Evolutionary conservation across 169 alveolate species (phyloP).

Genomic region (Cryptosporidium meleagridis): DNA sequence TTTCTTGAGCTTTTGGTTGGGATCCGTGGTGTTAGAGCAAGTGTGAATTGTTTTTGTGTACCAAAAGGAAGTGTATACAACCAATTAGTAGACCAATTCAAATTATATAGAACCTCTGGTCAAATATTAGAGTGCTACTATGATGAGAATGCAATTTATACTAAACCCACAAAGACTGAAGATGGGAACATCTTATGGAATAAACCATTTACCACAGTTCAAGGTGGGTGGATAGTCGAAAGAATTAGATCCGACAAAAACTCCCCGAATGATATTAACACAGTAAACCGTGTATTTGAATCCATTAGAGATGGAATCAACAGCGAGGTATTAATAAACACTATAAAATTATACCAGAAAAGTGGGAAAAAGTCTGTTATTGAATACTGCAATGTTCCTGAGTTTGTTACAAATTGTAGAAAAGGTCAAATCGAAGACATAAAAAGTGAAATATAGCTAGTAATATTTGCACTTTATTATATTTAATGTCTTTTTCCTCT

Average conservation of each 20-base stretch:
- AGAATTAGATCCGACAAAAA: conserved; percentile 87
- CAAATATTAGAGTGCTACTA: conserved; percentile 73
- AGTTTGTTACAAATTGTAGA: conserved; percentile 15
- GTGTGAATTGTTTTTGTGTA: conserved; percentile 80
- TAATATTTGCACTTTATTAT: neutral
- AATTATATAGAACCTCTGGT: conserved; percentile 76
- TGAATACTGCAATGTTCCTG: conserved; percentile 68
- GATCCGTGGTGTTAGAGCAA: conserved; percentile 72
- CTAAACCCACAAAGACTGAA: conserved; percentile 32
- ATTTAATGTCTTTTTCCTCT: neutral
- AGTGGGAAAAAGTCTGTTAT: conserved; percentile 64
- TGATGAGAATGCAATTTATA: conserved; percentile 44
- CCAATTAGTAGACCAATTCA: conserved; percentile 81
- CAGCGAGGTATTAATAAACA: conserved; percentile 44
- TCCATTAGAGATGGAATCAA: conserved; percentile 86
- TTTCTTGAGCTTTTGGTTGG: conserved; percentile 58
- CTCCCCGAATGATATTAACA: conserved; percentile 84
- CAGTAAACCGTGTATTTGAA: conserved; percentile 83
- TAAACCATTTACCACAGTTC: conserved; percentile 70
- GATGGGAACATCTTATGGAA: conserved; percentile 58
- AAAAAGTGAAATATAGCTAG: neutral
- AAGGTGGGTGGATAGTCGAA: conserved; percentile 93
- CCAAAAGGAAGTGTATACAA: conserved; percentile 88
- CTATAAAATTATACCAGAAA: conserved; percentile 38
- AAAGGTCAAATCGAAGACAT: neutral